Conservation (phyloP, 1,139 yeast species). For the Lizanozyma gosingica region DNA sequence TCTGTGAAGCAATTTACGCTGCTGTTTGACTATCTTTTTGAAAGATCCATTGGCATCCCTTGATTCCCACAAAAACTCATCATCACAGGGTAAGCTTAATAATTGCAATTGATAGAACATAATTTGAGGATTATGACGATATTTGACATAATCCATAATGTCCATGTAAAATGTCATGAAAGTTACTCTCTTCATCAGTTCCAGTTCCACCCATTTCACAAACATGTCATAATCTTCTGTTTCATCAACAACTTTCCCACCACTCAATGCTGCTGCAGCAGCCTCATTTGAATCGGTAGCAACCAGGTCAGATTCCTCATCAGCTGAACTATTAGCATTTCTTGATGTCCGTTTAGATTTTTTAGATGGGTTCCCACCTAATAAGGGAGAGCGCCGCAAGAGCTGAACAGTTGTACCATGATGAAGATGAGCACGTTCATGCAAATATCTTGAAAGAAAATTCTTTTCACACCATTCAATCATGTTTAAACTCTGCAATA, state of each 20-base stretch:
- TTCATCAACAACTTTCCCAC: slow-evolving; percentile 6
- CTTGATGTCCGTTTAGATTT: neutral
- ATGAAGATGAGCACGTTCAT: slow-evolving; percentile 69
- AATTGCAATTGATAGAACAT: slow-evolving; percentile 68
- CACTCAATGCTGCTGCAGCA: slow-evolving; percentile 7
- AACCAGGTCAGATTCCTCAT: slow-evolving; percentile 19
- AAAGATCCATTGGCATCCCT: slow-evolving; percentile 32
- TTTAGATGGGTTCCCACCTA: slow-evolving; percentile 58
- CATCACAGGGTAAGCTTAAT: slow-evolving; percentile 67
- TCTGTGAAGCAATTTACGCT: slow-evolving; percentile 20
- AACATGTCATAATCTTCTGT: slow-evolving; percentile 23
- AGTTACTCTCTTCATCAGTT: slow-evolving; percentile 69
- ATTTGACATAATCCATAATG: slow-evolving; percentile 69
- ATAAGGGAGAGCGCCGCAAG: slow-evolving; percentile 61
- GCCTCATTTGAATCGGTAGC: slow-evolving; percentile 12
- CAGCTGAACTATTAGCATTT: slow-evolving; percentile 6
- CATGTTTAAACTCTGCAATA: slow-evolving; percentile 53
- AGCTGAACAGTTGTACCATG: slow-evolving; percentile 72
- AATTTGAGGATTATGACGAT: slow-evolving; percentile 64
- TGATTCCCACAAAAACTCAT: slow-evolving; percentile 60
- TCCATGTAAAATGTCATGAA: slow-evolving; percentile 75
- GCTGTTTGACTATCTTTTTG: slow-evolving; percentile 29
- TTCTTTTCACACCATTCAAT: slow-evolving; percentile 64
- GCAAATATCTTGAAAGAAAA: slow-evolving; percentile 45
- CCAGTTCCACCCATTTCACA: slow-evolving; percentile 65